Evolutionary conservation across 257 asterid species (phyloP).

Genomic region (Scutellaria baicalensis): DNA sequence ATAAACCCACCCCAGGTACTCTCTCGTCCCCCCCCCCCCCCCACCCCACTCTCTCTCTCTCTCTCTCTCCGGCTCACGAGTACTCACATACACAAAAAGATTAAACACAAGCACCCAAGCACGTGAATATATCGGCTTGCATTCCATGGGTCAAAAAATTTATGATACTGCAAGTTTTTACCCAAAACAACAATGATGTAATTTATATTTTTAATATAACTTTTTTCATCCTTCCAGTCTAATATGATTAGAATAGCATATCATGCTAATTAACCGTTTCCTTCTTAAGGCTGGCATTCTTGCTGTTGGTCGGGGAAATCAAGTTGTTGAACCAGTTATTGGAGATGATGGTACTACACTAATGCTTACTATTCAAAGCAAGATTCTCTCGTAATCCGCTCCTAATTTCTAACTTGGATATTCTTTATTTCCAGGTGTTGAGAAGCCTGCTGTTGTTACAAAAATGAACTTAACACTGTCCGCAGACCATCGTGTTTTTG

Average conservation of each 20-base stretch:
- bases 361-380: background rate
- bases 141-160: background rate
- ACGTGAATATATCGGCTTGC: background rate
- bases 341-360: slow-evolving; percentile 70
- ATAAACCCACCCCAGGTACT: slow-evolving; percentile 99
- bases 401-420: slow-evolving; percentile 10
- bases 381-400: background rate
- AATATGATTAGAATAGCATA: background rate
- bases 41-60: no score
- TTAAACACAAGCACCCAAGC: background rate
- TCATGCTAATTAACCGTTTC: slow-evolving; percentile 19
- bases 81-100: background rate
- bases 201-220: background rate
- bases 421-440: slow-evolving; percentile 52
- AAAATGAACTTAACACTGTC: slow-evolving; percentile 85
- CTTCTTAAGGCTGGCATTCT: slow-evolving; percentile 88
- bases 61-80: background rate
- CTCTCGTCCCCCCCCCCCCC: no score
- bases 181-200: background rate
- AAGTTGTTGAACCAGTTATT: slow-evolving; percentile 75
- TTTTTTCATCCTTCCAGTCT: background rate
- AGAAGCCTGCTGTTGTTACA: slow-evolving; percentile 69
- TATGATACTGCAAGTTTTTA: background rate
- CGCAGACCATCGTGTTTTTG: slow-evolving; percentile 94
- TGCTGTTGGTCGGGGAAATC: slow-evolving; percentile 95